Evolutionary conservation across 1,284 basidiomycete species (phyloP), one percentile per base, ranked within the genome.

Genomic region (Meira miltonrushii): DNA sequence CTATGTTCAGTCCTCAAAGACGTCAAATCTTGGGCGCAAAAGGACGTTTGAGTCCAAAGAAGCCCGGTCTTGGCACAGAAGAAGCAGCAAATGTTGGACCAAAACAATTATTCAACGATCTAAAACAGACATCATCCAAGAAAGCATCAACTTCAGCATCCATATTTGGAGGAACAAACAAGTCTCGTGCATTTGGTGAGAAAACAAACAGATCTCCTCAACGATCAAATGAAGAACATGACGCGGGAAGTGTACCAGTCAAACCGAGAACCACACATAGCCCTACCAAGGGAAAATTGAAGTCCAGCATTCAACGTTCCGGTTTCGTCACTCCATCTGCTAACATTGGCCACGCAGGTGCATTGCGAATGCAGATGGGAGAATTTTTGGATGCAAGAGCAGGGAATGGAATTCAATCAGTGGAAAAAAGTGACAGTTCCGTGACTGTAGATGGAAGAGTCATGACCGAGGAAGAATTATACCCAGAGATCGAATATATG

Each of bases 401-500:
- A 5, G 46, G 23, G 21, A 23, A 48, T n/a, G 50, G 25, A 15
- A 38, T 21, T 6, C 37, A 53, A 39, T 28, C 23, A 19, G 25
- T 8, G 7, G 28, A 3, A 12, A 33, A 19, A 39, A 15, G 37
- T 7, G 50, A 33, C 28, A 33, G 28, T 33, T 33, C 28, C 8
- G 28, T 33, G 3, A 33, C 37, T 13, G 23, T 33, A 6, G 38
- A 13, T 12, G 50, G 13, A 41, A n/a, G 28, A 53, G 11, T 17
- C 2, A 2, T 28, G 6, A 37, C 23, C 12, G 50, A 38, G 25
- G 50, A 53, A 39, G 50, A 53, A 33, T 17, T 39, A 23, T 53
- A 53, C 28, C 28, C 50, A 13, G 50, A 53, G 39, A 53, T 53
- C 23, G 50, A 53, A 25, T 53, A 53, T 39, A 37, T 53, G 37